phyloP scores from a whole-genome alignment of 208 protist genomes.

The Trypanosoma platydactyli region DNA sequence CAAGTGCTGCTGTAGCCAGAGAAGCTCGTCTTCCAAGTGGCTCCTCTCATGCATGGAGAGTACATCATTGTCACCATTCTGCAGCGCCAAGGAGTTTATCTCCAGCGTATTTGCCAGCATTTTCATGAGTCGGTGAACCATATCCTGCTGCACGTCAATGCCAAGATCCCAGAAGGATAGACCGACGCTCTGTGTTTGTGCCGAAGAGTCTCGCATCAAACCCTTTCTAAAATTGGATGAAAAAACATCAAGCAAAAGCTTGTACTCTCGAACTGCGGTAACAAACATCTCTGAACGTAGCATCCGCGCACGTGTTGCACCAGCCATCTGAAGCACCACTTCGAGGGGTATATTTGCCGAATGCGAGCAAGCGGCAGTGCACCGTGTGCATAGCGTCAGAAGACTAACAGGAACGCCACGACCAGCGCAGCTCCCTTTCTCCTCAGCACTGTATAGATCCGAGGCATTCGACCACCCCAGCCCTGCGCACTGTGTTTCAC shows the following conservation, averaged over 20 bases:
- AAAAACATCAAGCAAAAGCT: constrained; percentile 42
- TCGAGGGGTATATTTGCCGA: constrained; percentile 20
- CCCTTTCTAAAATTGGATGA: neutral
- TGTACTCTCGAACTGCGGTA: constrained; percentile 49
- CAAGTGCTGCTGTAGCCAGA: constrained; percentile 27
- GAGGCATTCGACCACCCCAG: constrained; percentile 31
- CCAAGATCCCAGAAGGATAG: constrained; percentile 5
- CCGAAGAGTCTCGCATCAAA: neutral
- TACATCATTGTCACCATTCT: neutral
- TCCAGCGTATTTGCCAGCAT: constrained; percentile 39
- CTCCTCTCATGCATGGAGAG: constrained; percentile 32
- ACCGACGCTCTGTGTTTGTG: neutral
- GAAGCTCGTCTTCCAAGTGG: constrained; percentile 27
- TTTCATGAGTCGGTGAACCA: constrained; percentile 37
- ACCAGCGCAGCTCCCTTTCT: neutral
- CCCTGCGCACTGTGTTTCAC: constrained; percentile 30
- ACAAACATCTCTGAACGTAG: constrained; percentile 43
- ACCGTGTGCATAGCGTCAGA: constrained; percentile 45
- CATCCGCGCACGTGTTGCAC: constrained; percentile 29
- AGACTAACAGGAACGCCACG: neutral
- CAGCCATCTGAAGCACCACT: constrained; percentile 37
- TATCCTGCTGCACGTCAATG: constrained; percentile 27
- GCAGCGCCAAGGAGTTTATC: constrained; percentile 19
- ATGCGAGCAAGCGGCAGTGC: constrained; percentile 32
- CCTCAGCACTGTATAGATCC: neutral